A percentile compares a stretch with the other conserved stretches of the same genome.
These are phyloP conservation scores for Puccinellia tenuiflora DNA, from an alignment of 176 grass and related monocot genomes.

Conservation along the genomic window DNA sequence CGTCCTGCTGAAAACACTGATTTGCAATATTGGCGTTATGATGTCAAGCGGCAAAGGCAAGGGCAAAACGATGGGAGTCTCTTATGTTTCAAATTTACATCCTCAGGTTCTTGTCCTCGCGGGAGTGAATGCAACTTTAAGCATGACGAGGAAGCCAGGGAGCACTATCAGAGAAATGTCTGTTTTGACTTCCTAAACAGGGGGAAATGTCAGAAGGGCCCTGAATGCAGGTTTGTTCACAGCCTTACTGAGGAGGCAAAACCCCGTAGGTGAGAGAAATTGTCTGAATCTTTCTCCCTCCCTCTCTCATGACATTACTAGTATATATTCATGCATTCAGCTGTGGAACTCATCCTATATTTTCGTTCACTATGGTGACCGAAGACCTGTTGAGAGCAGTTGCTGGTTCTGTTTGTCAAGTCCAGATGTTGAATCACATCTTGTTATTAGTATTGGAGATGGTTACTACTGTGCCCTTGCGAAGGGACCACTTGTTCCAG, in stretches of 20 bases:
- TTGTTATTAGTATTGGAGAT: constrained; percentile 76
- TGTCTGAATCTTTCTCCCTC: background rate
- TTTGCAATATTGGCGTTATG: constrained; percentile 88
- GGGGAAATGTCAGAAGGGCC: constrained; percentile 75
- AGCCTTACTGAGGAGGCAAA: constrained; percentile 52
- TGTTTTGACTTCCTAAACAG: constrained; percentile 98
- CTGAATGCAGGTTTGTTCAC: constrained; percentile 72
- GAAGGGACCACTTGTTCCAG: constrained; percentile 81
- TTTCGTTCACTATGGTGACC: constrained; percentile 26
- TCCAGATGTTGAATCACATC: constrained; percentile 81
- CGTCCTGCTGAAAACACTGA: constrained; percentile 39
- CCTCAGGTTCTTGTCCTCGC: constrained; percentile 61
- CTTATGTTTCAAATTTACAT: constrained; percentile 87
- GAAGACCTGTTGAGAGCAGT: constrained; percentile 46
- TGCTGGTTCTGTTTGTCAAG: constrained; percentile 99
- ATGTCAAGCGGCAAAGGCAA: constrained; percentile 78
- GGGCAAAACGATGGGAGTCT: constrained; percentile 33
- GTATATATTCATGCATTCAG: constrained; percentile 1
- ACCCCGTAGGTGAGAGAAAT: constrained; percentile 49
- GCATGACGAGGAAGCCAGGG: constrained; percentile 65
- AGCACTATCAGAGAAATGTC: constrained; percentile 66
- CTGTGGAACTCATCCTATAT: constrained; percentile 21
- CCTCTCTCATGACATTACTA: background rate
- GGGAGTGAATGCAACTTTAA: constrained; percentile 58
- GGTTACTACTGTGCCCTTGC: constrained; percentile 89